Percentiles rank a stretch among this genome's conserved stretches.
Conservation (phyloP, 306 rosid species). For the Bauhinia variegata region DNA sequence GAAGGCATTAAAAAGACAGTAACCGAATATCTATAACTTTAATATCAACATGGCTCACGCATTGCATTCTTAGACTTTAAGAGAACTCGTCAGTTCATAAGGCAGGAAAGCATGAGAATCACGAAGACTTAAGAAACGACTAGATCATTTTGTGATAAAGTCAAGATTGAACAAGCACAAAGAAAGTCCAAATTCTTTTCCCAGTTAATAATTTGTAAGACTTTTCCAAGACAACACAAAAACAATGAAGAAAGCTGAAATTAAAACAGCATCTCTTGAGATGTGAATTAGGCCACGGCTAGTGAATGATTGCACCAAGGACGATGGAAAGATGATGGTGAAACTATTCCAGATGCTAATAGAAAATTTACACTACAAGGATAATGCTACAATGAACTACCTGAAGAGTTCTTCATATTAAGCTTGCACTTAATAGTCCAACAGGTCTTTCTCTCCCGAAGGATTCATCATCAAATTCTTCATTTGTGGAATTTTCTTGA, state of each 20-base stretch:
- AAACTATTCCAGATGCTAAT: too few species aligned
- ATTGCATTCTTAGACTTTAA: not conserved
- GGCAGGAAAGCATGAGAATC: not conserved
- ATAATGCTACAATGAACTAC: constrained; percentile 48
- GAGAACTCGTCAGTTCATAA: too few species aligned
- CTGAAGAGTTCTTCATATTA: constrained; percentile 64
- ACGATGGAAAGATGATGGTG: too few species aligned
- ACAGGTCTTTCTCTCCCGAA: constrained; percentile 77
- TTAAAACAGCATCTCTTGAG: not conserved
- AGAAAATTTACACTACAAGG: not conserved
- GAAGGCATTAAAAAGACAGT: not conserved
- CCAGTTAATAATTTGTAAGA: not conserved
- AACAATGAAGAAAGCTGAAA: too few species aligned
- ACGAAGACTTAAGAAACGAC: not conserved
- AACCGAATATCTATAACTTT: not conserved
- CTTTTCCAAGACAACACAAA: not conserved
- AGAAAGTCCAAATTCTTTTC: not conserved
- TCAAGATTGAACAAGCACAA: not conserved
- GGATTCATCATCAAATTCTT: constrained; percentile 86
- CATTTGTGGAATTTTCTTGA: constrained; percentile 91
- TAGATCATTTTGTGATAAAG: not conserved
- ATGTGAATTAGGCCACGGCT: too few species aligned
- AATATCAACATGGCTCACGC: not conserved
- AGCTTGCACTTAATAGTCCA: constrained; percentile 68
- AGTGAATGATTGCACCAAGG: too few species aligned